Evolutionary conservation across 2,329 filamentous ascomycete species (phyloP), one percentile per base, ranked within the genome.

Genomic region (Dactylellina leptospora): DNA sequence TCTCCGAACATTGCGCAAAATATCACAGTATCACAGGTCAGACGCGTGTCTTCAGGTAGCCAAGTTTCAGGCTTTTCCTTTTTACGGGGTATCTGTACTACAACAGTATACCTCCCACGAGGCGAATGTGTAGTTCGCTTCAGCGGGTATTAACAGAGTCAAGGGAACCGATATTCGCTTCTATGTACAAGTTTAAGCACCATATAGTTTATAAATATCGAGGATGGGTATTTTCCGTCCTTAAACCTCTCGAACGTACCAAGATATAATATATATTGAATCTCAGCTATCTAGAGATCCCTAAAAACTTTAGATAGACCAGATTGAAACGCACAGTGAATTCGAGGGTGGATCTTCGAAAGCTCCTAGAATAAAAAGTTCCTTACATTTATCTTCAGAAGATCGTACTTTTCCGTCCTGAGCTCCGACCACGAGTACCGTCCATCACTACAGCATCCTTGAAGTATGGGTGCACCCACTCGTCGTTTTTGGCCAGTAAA

Each of bases 51-150:
- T 38, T 38, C 9, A 25, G n/a, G 56, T 62, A 56, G 58, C 40
- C 38, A 22, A 25, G 64, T 70, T 61, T 70, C 55, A 70, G 42
- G 44, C 47, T 62, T 11, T 33, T n/a, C 54, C 38, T 58, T 44
- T n/a, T n/a, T n/a, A n/a, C n/a, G n/a, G n/a, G n/a, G n/a, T n/a
- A n/a, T n/a, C n/a, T n/a, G n/a, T n/a, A n/a, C n/a, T 28, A 23
- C 18, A 42, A 6, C 20, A 28, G 25, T 61, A 22, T 20, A 47
- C 20, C 5, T 9, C 25, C 11, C 22, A 36, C 16, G 40, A 60
- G 33, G 25, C 20, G 33, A 36, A 16, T 3, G 22, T 22, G 23
- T 47, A 54, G 59, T 44, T 63, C 36, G 59, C 48, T 54, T 54
- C n/a, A 10, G 38, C 38, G 38, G 38, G 38, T 42, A 42, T 4